Percentiles rank a stretch among this genome's conserved stretches.
These are phyloP conservation scores for Heterobasidion parviporum DNA, from an alignment of 1,284 basidiomycete species.

Conservation along the genomic window DNA sequence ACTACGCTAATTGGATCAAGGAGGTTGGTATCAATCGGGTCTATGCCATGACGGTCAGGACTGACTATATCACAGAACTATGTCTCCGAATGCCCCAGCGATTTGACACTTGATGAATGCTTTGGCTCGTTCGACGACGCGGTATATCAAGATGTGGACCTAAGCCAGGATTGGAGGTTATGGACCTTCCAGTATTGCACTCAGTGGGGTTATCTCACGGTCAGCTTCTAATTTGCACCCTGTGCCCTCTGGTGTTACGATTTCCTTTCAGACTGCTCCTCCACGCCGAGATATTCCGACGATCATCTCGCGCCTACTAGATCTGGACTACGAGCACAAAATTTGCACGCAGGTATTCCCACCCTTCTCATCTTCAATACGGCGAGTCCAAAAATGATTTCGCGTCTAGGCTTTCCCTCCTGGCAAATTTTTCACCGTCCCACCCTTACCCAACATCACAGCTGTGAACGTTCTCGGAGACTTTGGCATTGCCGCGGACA, in stretches of 20 bases:
- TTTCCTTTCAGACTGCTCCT: slow-evolving; percentile 49
- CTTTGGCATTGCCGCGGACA: slow-evolving; percentile 66
- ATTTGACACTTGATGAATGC: slow-evolving; percentile 62
- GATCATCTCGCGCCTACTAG: slow-evolving; percentile 69
- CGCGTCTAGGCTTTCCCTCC: slow-evolving; percentile 64
- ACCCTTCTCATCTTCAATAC: neutral
- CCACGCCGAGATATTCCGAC: slow-evolving; percentile 54
- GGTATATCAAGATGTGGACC: slow-evolving; percentile 52
- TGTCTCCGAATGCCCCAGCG: slow-evolving; percentile 51
- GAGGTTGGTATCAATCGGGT: slow-evolving; percentile 32
- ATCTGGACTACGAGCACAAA: slow-evolving; percentile 72
- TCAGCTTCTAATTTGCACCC: slow-evolving; percentile 19
- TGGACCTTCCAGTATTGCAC: slow-evolving; percentile 94
- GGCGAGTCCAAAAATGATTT: neutral
- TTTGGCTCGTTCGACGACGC: slow-evolving; percentile 76
- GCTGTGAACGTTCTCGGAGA: slow-evolving; percentile 75
- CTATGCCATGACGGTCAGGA: neutral
- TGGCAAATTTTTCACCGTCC: slow-evolving; percentile 70
- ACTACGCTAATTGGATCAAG: slow-evolving; percentile 74
- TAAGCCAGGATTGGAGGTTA: slow-evolving; percentile 71
- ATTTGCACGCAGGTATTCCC: slow-evolving; percentile 63
- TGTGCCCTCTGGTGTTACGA: slow-evolving; percentile 12
- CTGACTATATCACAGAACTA: slow-evolving; percentile 34
- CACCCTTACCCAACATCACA: slow-evolving; percentile 67
- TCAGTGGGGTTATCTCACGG: slow-evolving; percentile 89